Base-by-base conservation (phyloP, 345 rosid species). In the Streptanthus diversifolius region DNA sequence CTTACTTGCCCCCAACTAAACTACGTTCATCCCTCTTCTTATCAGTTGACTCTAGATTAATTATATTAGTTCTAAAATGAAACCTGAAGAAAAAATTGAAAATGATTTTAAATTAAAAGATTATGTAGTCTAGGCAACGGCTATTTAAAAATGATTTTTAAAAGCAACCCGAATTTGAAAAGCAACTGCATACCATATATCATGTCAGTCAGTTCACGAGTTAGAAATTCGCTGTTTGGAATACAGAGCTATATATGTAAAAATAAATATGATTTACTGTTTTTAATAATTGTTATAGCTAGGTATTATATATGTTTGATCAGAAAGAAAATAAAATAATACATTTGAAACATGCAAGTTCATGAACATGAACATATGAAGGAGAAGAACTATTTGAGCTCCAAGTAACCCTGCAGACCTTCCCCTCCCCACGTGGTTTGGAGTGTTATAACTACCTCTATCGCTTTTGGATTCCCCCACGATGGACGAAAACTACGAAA, bases 1-100 rank as follows among this genome's bases (percentile, higher is more conserved):
- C 71, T 65, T 58, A 74, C 78, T 39, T 59, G 78, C 63, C 63
- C 19, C 63, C 78, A 36, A 67, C 71, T 67, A 37, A 66, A 51
- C 35, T 8, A 52, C 37, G 33, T 24, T 67, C 44, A 63, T 44
- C 30, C 68, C 36, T 63, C 12, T 63, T 44, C 35, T 47, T 65
- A 65, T 48, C 33, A 48, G 32, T 65, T 65, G 58, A 61, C 48
- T 59, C 64, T 5, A n/a, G 22, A 18, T 62, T 40, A 40, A 24
- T 41, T 25, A 24, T 61, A 40, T 24, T 8, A 7, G 2, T 40
- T 40, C 25, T 40, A 36, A 7, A 37, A 36, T 59, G 30, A 59
- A 21, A 59, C 29, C 45, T 13, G 12, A 21, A 37, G 22, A 14
- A 14, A 60, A 14, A 60, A 62, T 1, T 8, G 5, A 24, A 11